Conservation (phyloP, 176 grass and related monocot species). For the Oryza brachyantha region DNA sequence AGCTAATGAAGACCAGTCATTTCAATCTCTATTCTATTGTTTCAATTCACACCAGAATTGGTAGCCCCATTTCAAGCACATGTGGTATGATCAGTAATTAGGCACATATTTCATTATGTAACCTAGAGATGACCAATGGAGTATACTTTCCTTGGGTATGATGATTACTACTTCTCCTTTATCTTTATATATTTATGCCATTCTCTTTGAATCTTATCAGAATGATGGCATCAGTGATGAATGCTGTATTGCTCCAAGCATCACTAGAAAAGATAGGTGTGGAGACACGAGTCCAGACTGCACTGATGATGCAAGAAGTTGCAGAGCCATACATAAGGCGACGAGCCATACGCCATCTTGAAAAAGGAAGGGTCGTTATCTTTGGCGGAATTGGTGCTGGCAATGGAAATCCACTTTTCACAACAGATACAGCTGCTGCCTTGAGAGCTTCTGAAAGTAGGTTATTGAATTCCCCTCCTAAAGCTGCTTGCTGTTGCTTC, state of each 20-base stretch:
- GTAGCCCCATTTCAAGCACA: background rate
- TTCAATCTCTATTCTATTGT: background rate
- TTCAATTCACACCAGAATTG: constrained; percentile 3
- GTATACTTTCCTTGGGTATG: background rate
- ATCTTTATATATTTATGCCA: constrained; percentile 1
- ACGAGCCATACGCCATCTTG: constrained; percentile 89
- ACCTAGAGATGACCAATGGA: background rate
- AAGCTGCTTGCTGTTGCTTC: background rate
- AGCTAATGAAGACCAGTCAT: background rate
- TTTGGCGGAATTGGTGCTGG: constrained; percentile 76
- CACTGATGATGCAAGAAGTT: constrained; percentile 83
- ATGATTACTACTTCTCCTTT: constrained; percentile 4
- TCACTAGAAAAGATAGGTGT: constrained; percentile 88
- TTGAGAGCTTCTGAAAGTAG: constrained; percentile 94
- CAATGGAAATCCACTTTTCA: constrained; percentile 75
- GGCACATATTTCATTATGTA: background rate
- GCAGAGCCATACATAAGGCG: constrained; percentile 86
- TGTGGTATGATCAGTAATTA: background rate
- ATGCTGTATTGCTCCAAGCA: constrained; percentile 86
- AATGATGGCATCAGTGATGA: constrained; percentile 98
- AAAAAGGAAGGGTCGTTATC: constrained; percentile 85
- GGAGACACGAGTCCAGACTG: constrained; percentile 76
- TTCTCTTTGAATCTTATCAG: constrained; percentile 37
- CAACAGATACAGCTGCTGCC: constrained; percentile 81
- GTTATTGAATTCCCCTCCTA: background rate